Evolutionary conservation across 768 basidiomycete species (phyloP), one percentile per base, ranked within the genome.

Genomic region (Leccinum arenicola): DNA sequence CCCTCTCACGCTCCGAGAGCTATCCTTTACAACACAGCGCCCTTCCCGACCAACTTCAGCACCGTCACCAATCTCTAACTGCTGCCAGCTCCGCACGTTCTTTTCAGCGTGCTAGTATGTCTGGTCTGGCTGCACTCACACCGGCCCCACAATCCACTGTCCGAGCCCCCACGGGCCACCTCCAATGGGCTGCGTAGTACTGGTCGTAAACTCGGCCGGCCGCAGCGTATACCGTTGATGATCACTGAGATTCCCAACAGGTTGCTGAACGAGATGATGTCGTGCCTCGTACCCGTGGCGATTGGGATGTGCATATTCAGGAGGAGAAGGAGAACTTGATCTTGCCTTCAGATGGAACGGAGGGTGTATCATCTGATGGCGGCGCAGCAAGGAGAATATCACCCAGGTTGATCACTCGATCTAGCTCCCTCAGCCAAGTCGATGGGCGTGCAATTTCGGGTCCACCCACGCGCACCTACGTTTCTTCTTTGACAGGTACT

Each of bases 1-100:
- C 87, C 0, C 78, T 90, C 29, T 82, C 87, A 5, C 85, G 84
- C 49, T 87, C 88, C 43, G 88, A 90, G 68, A 87, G 83, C 66
- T 81, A 82, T 62, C 73, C 82, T n/a, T 69, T 77, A 8, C 75
- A 80, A n/a, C 70, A 70, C 27, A 59, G 67, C 59, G 63, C 69
- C 52, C 71, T 66, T 61, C 73, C 23, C 25, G 72, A 61, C 66
- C 73, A 59, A 63, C 68, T 50, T 56, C 76, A 47, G 61, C 69
- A 66, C 59, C 75, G 56, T 63, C 66, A 58, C 61, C 76, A 67
- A 65, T 66, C 62, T 48, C 38, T 51, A 35, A 49, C 67, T 15
- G 66, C 66, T 27, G 53, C 61, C 55, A 61, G 15, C 11, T 56
- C 72, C 6, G 66, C 75, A 10, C 80, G 89, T 52, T 82, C 83